Evolutionary conservation across 2,329 filamentous ascomycete genomes (phyloP).

Genomic region (Aspergillus carbonarius): DNA sequence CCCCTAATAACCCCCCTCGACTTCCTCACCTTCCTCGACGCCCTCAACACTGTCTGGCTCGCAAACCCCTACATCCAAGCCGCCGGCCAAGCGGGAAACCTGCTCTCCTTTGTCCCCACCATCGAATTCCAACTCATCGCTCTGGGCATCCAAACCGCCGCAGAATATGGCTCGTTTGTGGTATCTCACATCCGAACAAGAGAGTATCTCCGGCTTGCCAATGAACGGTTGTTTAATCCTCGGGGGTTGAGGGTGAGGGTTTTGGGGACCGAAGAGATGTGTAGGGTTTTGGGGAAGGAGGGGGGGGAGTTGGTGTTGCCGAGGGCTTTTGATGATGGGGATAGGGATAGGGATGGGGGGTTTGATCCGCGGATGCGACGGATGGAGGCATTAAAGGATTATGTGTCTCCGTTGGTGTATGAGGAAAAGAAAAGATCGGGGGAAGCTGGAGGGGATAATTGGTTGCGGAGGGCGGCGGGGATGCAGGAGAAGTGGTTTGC

Average conservation of each 20-base stretch:
- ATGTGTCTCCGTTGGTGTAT: constrained; percentile 5
- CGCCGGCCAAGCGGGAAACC: constrained; percentile 23
- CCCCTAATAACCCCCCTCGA: constrained; percentile 6
- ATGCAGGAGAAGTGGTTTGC: constrained; percentile 10
- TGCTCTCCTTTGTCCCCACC: constrained; percentile 30
- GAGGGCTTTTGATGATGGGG: background rate
- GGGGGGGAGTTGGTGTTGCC: constrained; percentile 8
- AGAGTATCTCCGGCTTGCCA: constrained; percentile 30
- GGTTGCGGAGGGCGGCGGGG: constrained; percentile 8
- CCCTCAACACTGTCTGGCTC: constrained; percentile 54
- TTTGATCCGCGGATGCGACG: constrained; percentile 11
- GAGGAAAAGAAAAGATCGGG: background rate
- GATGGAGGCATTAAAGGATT: constrained; percentile 8
- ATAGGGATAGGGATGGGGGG: background rate
- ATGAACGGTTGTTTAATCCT: constrained; percentile 33
- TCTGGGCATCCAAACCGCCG: constrained; percentile 13
- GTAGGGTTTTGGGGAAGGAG: constrained; percentile 7
- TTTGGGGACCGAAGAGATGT: constrained; percentile 24
- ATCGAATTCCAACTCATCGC: constrained; percentile 24
- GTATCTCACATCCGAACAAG: constrained; percentile 27
- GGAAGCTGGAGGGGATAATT: constrained; percentile 4
- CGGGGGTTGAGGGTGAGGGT: constrained; percentile 32
- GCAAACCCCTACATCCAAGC: constrained; percentile 45
- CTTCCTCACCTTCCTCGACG: constrained; percentile 39
- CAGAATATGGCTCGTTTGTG: constrained; percentile 14